Conservation (phyloP, 441 rosid species). For the Gossypium gossypioides region DNA sequence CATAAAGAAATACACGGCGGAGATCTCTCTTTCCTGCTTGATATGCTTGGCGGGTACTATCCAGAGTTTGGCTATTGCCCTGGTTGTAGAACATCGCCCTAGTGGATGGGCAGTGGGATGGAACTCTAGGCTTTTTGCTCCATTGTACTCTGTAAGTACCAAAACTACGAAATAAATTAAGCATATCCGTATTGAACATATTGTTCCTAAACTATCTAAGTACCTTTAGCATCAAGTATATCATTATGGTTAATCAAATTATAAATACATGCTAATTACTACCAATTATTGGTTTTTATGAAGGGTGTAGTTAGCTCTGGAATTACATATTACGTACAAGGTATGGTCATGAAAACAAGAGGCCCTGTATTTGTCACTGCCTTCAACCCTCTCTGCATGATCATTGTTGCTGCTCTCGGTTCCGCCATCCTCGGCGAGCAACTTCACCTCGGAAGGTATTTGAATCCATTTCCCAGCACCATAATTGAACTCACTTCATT, state of each 20-base stretch:
- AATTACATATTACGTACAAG: conserved; percentile 60
- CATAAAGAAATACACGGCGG: conserved; percentile 45
- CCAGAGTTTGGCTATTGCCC: conserved; percentile 42
- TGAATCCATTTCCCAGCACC: neutral
- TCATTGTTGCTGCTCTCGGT: conserved; percentile 51
- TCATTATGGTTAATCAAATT: neutral
- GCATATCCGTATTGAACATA: neutral
- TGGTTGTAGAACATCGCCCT: conserved; percentile 31
- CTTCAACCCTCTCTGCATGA: conserved; percentile 69
- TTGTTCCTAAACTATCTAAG: neutral
- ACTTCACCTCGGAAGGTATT: conserved; percentile 48
- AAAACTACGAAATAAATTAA: too few species aligned
- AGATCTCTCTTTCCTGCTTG: conserved; percentile 42
- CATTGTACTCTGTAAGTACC: conserved; percentile 39
- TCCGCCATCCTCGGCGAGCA: conserved; percentile 47
- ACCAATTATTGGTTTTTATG: neutral
- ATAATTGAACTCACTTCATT: neutral
- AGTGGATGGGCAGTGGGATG: conserved; percentile 60
- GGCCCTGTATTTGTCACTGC: conserved; percentile 63
- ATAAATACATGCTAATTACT: neutral
- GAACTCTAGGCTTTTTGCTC: conserved; percentile 62
- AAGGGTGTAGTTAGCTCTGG: conserved; percentile 57
- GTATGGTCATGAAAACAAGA: conserved; percentile 51
- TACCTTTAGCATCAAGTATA: neutral
- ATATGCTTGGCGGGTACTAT: conserved; percentile 53